Conservation (phyloP, 108 stramenopile species). For the Cyclotella kingstonii region DNA sequence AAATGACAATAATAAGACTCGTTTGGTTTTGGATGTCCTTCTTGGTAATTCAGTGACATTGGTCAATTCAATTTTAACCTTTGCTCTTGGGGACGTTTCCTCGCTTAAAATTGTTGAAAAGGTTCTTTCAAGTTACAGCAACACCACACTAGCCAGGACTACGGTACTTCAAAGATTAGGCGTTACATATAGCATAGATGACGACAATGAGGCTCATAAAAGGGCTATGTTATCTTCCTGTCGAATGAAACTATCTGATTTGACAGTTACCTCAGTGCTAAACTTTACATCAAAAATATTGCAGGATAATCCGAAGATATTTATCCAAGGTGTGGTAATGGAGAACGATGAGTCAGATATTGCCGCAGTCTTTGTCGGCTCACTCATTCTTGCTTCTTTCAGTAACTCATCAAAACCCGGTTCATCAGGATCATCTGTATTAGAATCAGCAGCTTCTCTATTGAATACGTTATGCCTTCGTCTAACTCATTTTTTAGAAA, state of each 20-base stretch:
- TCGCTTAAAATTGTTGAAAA: constrained; percentile 6
- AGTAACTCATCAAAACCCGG: constrained; percentile 32
- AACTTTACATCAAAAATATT: constrained; percentile 54
- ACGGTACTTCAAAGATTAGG: constrained; percentile 19
- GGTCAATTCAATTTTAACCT: constrained; percentile 35
- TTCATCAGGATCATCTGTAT: constrained; percentile 36
- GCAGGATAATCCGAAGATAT: constrained; percentile 56
- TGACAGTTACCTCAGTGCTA: constrained; percentile 39
- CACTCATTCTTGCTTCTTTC: constrained; percentile 35
- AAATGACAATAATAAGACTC: not conserved
- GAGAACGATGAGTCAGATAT: constrained; percentile 21
- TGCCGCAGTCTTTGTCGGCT: constrained; percentile 39
- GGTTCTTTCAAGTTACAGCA: constrained; percentile 10
- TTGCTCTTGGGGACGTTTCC: constrained; percentile 53
- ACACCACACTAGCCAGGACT: constrained; percentile 11
- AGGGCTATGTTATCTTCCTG: constrained; percentile 43
- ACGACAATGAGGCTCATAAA: constrained; percentile 10
- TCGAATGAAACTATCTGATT: constrained; percentile 52
- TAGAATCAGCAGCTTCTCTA: constrained; percentile 56
- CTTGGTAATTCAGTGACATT: constrained; percentile 52
- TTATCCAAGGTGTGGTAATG: constrained; percentile 29
- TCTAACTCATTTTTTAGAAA: constrained; percentile 46
- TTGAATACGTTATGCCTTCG: constrained; percentile 61
- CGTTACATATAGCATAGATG: constrained; percentile 21
- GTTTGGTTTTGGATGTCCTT: constrained; percentile 14